Evolutionary conservation across 1,284 basidiomycete genomes (phyloP), one percentile per base, ranked within the genome.

Genomic region (Inonotus hispidus): DNA sequence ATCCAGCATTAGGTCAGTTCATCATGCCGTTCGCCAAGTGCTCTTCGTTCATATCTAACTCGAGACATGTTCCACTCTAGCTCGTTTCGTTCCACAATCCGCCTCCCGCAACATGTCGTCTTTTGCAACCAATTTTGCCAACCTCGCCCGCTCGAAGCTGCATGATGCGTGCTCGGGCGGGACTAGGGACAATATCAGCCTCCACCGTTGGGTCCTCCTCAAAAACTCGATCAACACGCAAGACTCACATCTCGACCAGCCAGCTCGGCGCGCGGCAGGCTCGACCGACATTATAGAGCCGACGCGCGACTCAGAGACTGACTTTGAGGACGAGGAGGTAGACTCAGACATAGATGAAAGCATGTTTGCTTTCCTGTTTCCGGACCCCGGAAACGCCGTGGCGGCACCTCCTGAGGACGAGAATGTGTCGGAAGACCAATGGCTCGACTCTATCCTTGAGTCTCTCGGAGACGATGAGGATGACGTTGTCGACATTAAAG

Each of bases 191-290:
- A 82, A 76, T 67, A 79, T 80, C 77, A 89, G 83, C 75, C 81
- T 92, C 75, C 88, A 89, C 71, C 88, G 89, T 71, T 90, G 88
- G 87, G 89, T 92, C 60, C 79, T 92, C 62, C 80, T 92, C 72
- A 90, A 90, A 87, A 92, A 92, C 73, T 90, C 87, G 41, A 80
- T 91, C 66, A 74, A 29, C 35, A 56, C 82, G 65, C 78, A 76
- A 69, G 46, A 62, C 59, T 53, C 56, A 47, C 43, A n/a, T 46
- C 25, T 64, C 45, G 60, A 65, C 53, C 64, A n/a, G 55, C 58
- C 53, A 32, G 46, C 39, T 43, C 54, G 21, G 46, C 16, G 49
- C 57, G 21, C 61, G 21, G 8, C 57, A 39, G 5, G 39, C 53
- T 29, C 58, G 32, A n/a, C 29, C 41, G 45, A 62, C 57, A 62